Conservation (phyloP, 2,329 filamentous ascomycete genomes). For the Laburnicola sp. region DNA sequence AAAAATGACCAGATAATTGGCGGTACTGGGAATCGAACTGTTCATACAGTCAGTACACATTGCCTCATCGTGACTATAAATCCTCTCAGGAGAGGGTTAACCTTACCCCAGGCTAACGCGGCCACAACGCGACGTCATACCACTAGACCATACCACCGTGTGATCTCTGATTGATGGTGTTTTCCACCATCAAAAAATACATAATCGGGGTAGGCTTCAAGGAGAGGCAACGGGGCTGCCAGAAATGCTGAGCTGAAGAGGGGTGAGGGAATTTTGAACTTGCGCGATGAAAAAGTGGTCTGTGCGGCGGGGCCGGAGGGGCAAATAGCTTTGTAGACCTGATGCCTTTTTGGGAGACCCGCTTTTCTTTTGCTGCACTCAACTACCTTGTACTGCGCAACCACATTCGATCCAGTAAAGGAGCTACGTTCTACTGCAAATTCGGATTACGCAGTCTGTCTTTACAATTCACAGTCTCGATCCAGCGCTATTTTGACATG, state of each 20-base stretch:
- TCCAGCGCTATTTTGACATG: too few relatives aligned
- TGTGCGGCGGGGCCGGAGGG: conserved; percentile 7
- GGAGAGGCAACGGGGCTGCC: background rate
- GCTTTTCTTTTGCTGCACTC: background rate
- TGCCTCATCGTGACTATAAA: conserved; percentile 19
- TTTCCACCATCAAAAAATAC: background rate
- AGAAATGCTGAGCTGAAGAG: background rate
- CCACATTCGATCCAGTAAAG: too few relatives aligned
- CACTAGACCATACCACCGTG: conserved; percentile 44
- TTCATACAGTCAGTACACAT: conserved; percentile 25
- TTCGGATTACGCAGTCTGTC: background rate
- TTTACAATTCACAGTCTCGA: too few relatives aligned
- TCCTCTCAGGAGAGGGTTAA: conserved; percentile 24
- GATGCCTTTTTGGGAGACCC: background rate
- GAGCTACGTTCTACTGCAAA: too few relatives aligned
- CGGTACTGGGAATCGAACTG: conserved; percentile 41
- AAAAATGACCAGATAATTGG: conserved; percentile 28
- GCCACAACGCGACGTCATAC: conserved; percentile 48
- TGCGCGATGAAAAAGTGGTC: background rate
- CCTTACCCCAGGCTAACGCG: conserved; percentile 45
- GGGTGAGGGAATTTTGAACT: background rate
- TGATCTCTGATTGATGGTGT: conserved; percentile 21
- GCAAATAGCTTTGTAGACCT: background rate
- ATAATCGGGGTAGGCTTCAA: conserved; percentile 2
- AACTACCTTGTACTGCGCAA: background rate